Evolutionary conservation across 805 yeast genomes (phyloP).

Genomic region (Debaryomyces prosopidis): DNA sequence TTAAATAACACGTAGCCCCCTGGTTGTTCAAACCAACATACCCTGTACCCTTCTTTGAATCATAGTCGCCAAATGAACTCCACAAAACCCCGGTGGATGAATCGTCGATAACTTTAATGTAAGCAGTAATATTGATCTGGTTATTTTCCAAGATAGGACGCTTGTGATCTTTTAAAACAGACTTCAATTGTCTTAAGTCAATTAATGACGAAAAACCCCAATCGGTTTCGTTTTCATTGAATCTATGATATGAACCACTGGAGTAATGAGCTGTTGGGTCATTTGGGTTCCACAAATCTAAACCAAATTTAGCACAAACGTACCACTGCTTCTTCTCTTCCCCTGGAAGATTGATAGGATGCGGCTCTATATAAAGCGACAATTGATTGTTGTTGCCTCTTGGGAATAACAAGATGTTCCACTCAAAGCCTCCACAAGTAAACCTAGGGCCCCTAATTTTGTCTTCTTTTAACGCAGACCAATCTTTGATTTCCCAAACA

Average conservation of each 20-base stretch:
- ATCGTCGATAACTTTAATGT: conserved; percentile 76
- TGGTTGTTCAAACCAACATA: conserved; percentile 92
- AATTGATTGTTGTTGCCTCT: conserved; percentile 60
- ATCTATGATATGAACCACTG: conserved; percentile 76
- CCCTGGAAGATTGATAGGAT: conserved; percentile 38
- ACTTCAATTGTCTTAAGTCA: conserved; percentile 50
- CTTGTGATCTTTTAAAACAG: conserved; percentile 4
- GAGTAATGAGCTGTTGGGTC: conserved; percentile 60
- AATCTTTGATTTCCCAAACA: conserved; percentile 54
- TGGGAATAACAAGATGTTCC: conserved; percentile 77
- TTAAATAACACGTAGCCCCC: conserved; percentile 97
- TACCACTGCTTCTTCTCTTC: conserved; percentile 61
- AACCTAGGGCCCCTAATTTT: conserved; percentile 50
- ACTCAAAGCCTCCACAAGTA: conserved; percentile 60
- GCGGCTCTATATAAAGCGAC: conserved; percentile 82
- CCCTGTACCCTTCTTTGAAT: conserved; percentile 86
- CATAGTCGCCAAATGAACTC: conserved; percentile 83
- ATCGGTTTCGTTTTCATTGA: conserved; percentile 73
- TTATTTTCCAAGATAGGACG: conserved; percentile 49
- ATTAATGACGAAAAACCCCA: conserved; percentile 93
- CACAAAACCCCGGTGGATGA: conserved; percentile 89
- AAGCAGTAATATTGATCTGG: conserved; percentile 69
- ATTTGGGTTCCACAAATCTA: conserved; percentile 80
- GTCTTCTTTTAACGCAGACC: conserved; percentile 44
- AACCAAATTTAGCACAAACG: conserved; percentile 88